phyloP scores from a whole-genome alignment of 129 eudicot species.

The Tanacetum coccineum region DNA sequence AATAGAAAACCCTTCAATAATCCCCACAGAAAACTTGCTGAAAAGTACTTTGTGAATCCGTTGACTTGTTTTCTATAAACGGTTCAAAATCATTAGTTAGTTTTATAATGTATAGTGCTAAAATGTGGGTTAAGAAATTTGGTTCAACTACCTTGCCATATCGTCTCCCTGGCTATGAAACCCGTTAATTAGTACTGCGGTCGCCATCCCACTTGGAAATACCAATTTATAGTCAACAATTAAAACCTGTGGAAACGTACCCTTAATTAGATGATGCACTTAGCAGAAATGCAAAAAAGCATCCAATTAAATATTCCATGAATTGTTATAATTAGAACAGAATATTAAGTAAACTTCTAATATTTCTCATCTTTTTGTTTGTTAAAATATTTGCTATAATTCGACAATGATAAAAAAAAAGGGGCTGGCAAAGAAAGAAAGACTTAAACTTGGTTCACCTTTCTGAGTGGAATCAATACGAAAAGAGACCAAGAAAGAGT shows the following conservation, averaged over 20 bases:
- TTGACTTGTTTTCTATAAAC: slow-evolving; percentile 63
- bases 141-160: slow-evolving; percentile 50
- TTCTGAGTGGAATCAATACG: slow-evolving; percentile 75
- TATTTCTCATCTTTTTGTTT: neutral
- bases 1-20: no score
- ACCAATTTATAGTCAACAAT: slow-evolving; percentile 73
- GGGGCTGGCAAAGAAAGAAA: neutral
- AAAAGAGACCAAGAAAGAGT: slow-evolving; percentile 68
- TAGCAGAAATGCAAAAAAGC: no score
- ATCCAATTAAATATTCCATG: no score
- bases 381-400: neutral
- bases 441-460: slow-evolving; percentile 35
- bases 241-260: slow-evolving; percentile 70
- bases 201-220: slow-evolving; percentile 93
- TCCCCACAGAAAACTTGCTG: slow-evolving; percentile 81
- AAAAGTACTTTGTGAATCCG: slow-evolving; percentile 65
- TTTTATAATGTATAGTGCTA: neutral
- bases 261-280: no score
- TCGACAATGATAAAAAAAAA: neutral
- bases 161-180: slow-evolving; percentile 68
- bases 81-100: neutral
- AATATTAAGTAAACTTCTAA: neutral
- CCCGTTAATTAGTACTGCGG: slow-evolving; percentile 88
- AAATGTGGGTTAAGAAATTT: neutral
- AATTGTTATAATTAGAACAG: neutral